Evolutionary conservation across 352 stramenopile genomes (phyloP), one percentile per base, ranked within the genome.

Genomic region (Pythium sp.): DNA sequence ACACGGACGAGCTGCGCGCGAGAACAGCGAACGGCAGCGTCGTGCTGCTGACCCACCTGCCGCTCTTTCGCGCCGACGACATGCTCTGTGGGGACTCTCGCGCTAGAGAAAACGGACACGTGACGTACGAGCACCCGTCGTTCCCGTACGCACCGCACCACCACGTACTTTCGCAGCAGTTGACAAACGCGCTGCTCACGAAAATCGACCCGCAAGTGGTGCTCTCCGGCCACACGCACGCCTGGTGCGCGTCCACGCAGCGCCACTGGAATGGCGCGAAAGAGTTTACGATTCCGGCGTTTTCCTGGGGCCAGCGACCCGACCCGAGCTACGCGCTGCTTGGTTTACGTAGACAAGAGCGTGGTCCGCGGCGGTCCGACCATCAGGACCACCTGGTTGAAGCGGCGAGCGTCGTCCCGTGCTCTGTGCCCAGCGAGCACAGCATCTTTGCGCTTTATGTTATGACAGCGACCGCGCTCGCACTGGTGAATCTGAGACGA

Each of bases 281-380:
- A 24, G 86, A 94, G 78, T 90, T 80, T 62, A 94, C 86, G 5
- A 62, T 92, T 4, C 83, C 86, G 5, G 69, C 86, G n/a, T 92
- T 94, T 62, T 84, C 86, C 43, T 94, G 86, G 86, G 82, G 84
- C 5, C 84, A 92, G 75, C 86, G 86, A 9, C 86, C 86, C 0
- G 83, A 94, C 46, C 86, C 86, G 53, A 91, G 81, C 79, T 94
- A 94, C 64, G 77, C 74, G 28, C 56, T 91, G 53, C 58, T 94
- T 46, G n/a, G 59, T 7, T 67, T 88, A 36, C 47, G 65, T 20
- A 68, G 60, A 49, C 65, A 58, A 32, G 12, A 65, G 7, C 30
- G 20, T 12, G n/a, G 46, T n/a, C 15, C 24, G 9, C 38, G 54
- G 22, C 32, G 12, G 12, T 9, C 47, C 14, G 47, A 62, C 24